Evolutionary conservation across 78 protist species (phyloP).

Genomic region (Pigoraptor vietnamica): DNA sequence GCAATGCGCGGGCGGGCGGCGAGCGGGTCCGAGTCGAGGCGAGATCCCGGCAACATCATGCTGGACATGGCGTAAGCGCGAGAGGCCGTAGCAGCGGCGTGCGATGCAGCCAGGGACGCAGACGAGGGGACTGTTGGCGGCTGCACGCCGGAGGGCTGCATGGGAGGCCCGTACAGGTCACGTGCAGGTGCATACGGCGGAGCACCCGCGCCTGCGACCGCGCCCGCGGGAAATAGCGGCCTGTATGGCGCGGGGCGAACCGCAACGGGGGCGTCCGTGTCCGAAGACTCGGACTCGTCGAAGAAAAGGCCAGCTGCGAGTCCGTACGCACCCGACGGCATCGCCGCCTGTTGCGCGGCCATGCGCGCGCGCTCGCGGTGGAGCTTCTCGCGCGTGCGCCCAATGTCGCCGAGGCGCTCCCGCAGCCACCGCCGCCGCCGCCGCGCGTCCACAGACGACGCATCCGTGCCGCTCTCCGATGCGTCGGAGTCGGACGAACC

Average conservation of each 20-base stretch:
- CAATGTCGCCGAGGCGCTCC: neutral
- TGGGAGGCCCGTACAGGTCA: neutral
- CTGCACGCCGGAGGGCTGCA: neutral
- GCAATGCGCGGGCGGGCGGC: neutral
- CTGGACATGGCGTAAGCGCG: neutral
- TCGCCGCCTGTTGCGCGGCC: neutral
- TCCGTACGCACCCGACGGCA: neutral
- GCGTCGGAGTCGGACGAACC: neutral
- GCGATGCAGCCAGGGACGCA: no score
- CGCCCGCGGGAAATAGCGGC: neutral
- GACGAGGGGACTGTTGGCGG: no score
- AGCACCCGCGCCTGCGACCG: neutral
- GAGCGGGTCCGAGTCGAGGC: neutral
- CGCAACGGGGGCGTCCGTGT: neutral
- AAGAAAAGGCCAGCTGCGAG: neutral
- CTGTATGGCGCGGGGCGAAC: neutral
- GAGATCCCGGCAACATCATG: neutral
- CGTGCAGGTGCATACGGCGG: neutral
- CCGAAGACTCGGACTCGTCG: neutral
- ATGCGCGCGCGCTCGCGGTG: neutral
- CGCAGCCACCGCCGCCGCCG: neutral
- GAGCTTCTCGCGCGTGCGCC: neutral
- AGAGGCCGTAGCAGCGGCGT: neutral
- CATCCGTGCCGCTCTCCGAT: neutral
- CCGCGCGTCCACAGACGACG: neutral